Evolutionary conservation across 192 early-diverging fungal species (phyloP).

Genomic region (Coemansia sp.): DNA sequence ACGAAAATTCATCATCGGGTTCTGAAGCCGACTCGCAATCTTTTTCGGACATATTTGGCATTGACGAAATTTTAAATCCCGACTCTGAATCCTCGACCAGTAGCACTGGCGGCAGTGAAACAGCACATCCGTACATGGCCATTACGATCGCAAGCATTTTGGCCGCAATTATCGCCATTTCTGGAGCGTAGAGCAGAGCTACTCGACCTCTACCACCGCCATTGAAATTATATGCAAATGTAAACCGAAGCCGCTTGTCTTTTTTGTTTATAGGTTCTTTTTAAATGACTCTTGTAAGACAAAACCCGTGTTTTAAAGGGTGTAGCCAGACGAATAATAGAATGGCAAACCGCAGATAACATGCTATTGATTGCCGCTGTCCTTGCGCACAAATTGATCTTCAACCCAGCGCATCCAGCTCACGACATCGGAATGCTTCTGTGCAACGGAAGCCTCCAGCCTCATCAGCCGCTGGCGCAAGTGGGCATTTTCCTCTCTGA

Average conservation of each 20-base stretch:
- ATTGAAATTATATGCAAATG: not conserved
- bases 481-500: conserved; percentile 43
- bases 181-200: not conserved
- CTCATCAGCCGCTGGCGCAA: conserved; percentile 32
- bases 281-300: not conserved
- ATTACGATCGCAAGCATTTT: not conserved
- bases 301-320: too few relatives aligned
- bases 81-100: not conserved
- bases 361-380: not conserved
- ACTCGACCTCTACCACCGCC: too few relatives aligned
- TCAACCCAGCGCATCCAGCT: conserved; percentile 49
- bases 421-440: conserved; percentile 45
- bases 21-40: not conserved
- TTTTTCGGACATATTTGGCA: not conserved
- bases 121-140: not conserved
- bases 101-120: not conserved
- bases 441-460: conserved; percentile 39
- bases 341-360: not conserved
- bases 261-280: not conserved
- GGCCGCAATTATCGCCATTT: not conserved
- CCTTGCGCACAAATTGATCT: conserved; percentile 20
- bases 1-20: not conserved
- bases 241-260: too few relatives aligned
- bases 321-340: too few relatives aligned
- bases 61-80: not conserved